Evolutionary conservation across 2,329 filamentous ascomycete genomes (phyloP), one percentile per base, ranked within the genome.

Genomic region (Cucurbitaria berberidis): DNA sequence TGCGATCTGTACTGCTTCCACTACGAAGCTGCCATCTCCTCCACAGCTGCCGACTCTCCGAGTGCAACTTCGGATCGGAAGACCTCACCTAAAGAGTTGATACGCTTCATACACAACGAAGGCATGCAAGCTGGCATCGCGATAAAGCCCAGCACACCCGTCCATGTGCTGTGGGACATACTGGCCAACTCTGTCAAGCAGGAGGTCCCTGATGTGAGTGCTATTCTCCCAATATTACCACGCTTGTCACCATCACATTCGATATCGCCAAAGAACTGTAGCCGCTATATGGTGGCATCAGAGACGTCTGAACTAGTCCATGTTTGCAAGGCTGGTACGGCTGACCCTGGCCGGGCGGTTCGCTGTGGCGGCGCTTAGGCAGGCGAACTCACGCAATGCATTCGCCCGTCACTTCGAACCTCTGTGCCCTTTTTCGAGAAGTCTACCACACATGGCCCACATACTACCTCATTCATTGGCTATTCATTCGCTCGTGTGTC

Each of bases 1-100:
- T 97, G 93, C 78, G 92, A 99, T 76, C 84, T 99, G n/a, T 99
- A 99, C 82, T 98, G 95, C 82, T 99, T 99, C 82, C 95, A 99
- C 82, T 98, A 98, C 78, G 95, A 99, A 80, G 95, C 95, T 22
- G 95, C 95, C 60, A 84, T 95, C 43, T 78, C 80, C 63, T 96
- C 91, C 45, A 90, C 89, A 38, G 91, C 90, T 30, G 92, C 93
- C 68, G 91, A 93, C 71, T 86, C 83, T 48, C 93, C 93, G 42
- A 86, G 89, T 65, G 84, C 82, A 50, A 83, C 79, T 48, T 86
- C 86, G 13, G 89, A 89, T 49, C 76, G 81, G 55, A 89, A 86
- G 75, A 98, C 93, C 2, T 92, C 79, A 68, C 93, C 95, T 5
- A 88, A 86, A 69, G 90, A 93, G 64, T 80, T 99, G 67, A 91